A percentile compares a stretch with the other conserved stretches of the same genome.
Evolutionary conservation across 768 basidiomycete species (phyloP).

Genomic region (Collybia sp.): DNA sequence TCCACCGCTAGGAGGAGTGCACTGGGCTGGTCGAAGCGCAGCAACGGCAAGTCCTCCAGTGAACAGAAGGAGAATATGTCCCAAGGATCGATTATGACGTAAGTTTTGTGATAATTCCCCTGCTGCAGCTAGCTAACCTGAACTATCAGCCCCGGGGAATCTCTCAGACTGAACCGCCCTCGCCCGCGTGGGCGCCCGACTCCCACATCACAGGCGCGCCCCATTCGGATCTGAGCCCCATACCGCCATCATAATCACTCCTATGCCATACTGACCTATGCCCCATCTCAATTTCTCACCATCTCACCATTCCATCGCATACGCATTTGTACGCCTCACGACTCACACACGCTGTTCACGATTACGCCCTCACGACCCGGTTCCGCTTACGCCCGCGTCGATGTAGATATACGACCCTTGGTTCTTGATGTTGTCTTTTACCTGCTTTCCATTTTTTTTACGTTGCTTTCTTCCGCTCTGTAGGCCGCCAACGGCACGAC

Average conservation of each 20-base stretch:
- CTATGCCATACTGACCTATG: too few relatives aligned
- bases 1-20: conserved; percentile 54
- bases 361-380: background rate
- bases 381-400: background rate
- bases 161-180: conserved; percentile 43
- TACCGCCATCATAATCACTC: too few relatives aligned
- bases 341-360: background rate
- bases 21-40: conserved; percentile 63
- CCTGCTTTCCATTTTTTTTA: too few relatives aligned
- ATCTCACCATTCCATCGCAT: background rate
- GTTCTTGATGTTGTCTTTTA: background rate
- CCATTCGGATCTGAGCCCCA: conserved; percentile 27
- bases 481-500: too few relatives aligned
- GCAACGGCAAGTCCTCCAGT: conserved; percentile 41
- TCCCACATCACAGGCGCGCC: conserved; percentile 31
- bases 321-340: background rate
- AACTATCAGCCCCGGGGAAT: conserved; percentile 38
- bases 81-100: conserved; percentile 49
- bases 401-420: background rate
- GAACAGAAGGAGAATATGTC: conserved; percentile 55
- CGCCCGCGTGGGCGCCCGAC: conserved; percentile 46
- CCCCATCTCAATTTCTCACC: background rate
- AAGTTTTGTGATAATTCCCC: conserved; percentile 21
- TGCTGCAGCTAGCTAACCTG: background rate
- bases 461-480: too few relatives aligned